Base-by-base conservation (phyloP, 306 rosid genomes). In the Cicer bijugum region DNA sequence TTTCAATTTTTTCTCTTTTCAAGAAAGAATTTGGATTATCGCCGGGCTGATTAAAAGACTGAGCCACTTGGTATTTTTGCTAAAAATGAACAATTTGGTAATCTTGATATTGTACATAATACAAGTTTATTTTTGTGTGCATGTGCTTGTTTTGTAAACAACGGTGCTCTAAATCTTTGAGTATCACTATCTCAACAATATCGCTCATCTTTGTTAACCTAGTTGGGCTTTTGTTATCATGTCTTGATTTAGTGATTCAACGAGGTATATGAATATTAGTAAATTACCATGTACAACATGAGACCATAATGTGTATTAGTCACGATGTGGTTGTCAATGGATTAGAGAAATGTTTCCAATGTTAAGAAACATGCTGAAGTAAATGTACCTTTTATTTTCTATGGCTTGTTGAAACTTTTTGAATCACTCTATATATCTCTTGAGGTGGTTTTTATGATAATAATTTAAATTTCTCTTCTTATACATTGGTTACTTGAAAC, bases 401-500 rank as follows among this genome's bases (percentile, higher is more conserved):
- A 1, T 77, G 20, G 20, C 58, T 48, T 33, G 8, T 58, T 74
- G 44, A 58, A 63, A 68, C n/a, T 68, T 72, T 69, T 39, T 80
- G 16, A 70, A 56, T 6, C 69, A 55, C 57, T 48, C 57, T 74
- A 62, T 78, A 19, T 67, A 67, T 20, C 59, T 71, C 74, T 48
- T 12, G 9, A 37, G 23, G 52, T 57, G 68, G 10, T 74, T 74
- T 16, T 77, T 43, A 17, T 48, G 15, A 63, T 15, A 43, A 33
- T 12, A 43, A 17, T 56, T 52, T 15, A 61, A 75, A 56, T 52
- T 28, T 47, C 7, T 55, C 51, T 77, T 73, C 40, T 63, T 15
- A 46, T 82, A 63, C 70, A n/a, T 80, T 52, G 69, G 28, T 56
- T 79, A 71, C 9, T 72, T 52, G 16, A 46, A 61, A 76, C 53